Conservation (phyloP, 805 yeast species). For the Candida fluviatilis region DNA sequence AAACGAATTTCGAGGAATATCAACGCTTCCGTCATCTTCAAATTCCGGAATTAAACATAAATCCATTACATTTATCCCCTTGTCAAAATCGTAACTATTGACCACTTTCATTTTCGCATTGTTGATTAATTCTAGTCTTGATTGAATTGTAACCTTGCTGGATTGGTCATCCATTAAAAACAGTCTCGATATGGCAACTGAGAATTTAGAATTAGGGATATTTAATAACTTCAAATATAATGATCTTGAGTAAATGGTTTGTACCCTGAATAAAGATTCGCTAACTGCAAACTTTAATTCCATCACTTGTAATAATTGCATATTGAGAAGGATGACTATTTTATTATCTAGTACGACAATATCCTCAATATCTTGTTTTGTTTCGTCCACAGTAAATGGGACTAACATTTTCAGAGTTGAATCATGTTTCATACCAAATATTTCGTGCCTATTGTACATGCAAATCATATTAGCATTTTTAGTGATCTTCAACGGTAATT, state of each 20-base stretch:
- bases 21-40: neutral
- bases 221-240: conserved; percentile 14
- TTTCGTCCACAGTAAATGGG: neutral
- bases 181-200: conserved; percentile 13
- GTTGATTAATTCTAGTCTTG: conserved; percentile 15
- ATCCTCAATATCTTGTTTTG: conserved; percentile 9
- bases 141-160: conserved; percentile 6
- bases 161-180: conserved; percentile 3
- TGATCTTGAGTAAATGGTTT: conserved; percentile 12
- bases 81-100: conserved; percentile 7
- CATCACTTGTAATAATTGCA: conserved; percentile 1
- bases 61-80: conserved; percentile 16
- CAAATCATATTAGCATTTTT: conserved; percentile 7
- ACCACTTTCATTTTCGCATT: conserved; percentile 11
- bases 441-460: conserved; percentile 10
- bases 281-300: conserved; percentile 4
- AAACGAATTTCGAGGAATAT: conserved; percentile 7
- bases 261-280: conserved; percentile 9
- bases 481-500: conserved; percentile 13
- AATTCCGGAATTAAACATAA: conserved; percentile 10
- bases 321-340: conserved; percentile 4
- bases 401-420: conserved; percentile 6
- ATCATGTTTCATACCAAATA: conserved; percentile 10
- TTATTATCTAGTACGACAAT: conserved; percentile 5
- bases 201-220: conserved; percentile 8